A percentile compares a stretch with the other conserved stretches of the same genome.
phyloP scores from a whole-genome alignment of 2,329 filamentous ascomycete species.

The Zymoseptoria brevis region DNA sequence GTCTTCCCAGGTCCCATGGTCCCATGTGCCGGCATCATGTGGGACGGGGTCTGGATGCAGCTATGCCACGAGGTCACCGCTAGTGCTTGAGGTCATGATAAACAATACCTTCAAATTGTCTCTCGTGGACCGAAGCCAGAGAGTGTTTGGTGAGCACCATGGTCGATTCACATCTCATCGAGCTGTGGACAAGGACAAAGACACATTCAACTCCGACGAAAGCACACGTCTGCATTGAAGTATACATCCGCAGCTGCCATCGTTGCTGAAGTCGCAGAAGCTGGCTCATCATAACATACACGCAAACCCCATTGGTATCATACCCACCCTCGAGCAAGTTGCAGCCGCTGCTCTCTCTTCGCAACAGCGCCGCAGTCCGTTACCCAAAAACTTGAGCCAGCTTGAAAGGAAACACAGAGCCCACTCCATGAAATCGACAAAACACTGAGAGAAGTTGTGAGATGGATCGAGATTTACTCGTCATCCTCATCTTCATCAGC shows the following conservation, averaged over 20 bases:
- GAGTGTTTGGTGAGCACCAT: too few relatives aligned
- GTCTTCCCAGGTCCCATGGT: not conserved
- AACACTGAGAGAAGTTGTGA: not conserved
- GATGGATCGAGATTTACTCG: constrained; percentile 19
- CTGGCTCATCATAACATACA: constrained; percentile 10
- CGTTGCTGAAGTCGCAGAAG: constrained; percentile 9
- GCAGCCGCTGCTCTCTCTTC: constrained; percentile 10
- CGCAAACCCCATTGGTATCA: constrained; percentile 15
- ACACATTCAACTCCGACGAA: not conserved
- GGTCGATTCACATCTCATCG: not conserved
- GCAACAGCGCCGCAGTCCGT: constrained; percentile 8
- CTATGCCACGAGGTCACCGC: not conserved
- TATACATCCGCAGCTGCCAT: constrained; percentile 12
- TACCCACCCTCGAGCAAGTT: constrained; percentile 13
- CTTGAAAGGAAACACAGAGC: constrained; percentile 4
- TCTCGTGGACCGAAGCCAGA: too few relatives aligned
- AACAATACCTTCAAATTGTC: too few relatives aligned
- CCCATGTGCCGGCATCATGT: not conserved
- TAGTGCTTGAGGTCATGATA: not conserved
- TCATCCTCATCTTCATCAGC: constrained; percentile 32
- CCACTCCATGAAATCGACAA: constrained; percentile 2
- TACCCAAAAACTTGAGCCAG: constrained; percentile 5
- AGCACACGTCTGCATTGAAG: constrained; percentile 7
- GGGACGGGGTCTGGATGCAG: not conserved
- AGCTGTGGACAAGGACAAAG: not conserved